Evolutionary conservation across 2,329 filamentous ascomycete genomes (phyloP).

Genomic region (Alternaria conjuncta): DNA sequence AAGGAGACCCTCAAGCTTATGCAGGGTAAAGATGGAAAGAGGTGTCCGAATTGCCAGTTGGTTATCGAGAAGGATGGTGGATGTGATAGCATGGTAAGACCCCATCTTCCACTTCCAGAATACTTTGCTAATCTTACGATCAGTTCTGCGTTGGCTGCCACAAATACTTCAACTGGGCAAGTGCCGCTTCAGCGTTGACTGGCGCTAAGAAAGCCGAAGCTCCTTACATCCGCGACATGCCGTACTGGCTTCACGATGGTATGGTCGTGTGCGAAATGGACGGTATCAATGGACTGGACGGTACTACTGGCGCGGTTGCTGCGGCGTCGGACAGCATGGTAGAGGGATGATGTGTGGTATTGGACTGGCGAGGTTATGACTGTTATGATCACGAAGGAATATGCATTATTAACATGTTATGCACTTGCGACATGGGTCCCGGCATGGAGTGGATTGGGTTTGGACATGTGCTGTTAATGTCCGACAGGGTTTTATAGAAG

Average conservation of each 20-base stretch:
- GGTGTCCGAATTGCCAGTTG: slow-evolving; percentile 40
- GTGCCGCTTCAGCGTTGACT: slow-evolving; percentile 27
- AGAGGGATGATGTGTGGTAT: not conserved
- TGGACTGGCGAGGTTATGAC: not conserved
- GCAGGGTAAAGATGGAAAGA: slow-evolving; percentile 32
- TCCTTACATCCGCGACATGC: not conserved
- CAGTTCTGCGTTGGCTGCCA: slow-evolving; percentile 27
- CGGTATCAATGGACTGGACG: not conserved
- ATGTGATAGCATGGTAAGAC: slow-evolving; percentile 28
- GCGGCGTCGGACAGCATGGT: not conserved
- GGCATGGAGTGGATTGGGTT: not conserved
- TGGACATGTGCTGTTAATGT: not conserved
- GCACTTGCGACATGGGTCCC: not conserved
- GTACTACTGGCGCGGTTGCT: not conserved
- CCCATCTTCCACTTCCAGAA: not conserved
- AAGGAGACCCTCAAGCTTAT: slow-evolving; percentile 30
- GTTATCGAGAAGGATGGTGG: slow-evolving; percentile 42
- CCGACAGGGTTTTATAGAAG: not conserved
- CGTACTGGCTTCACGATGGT: not conserved
- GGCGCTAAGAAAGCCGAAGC: slow-evolving; percentile 24
- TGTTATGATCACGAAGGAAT: not conserved
- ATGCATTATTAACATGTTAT: not conserved
- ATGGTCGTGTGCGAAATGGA: not conserved
- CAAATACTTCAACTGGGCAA: slow-evolving; percentile 37
- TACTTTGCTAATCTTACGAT: not conserved